Conservation (phyloP, 495 filamentous ascomycete species). For the Tetracladium setigerum region DNA sequence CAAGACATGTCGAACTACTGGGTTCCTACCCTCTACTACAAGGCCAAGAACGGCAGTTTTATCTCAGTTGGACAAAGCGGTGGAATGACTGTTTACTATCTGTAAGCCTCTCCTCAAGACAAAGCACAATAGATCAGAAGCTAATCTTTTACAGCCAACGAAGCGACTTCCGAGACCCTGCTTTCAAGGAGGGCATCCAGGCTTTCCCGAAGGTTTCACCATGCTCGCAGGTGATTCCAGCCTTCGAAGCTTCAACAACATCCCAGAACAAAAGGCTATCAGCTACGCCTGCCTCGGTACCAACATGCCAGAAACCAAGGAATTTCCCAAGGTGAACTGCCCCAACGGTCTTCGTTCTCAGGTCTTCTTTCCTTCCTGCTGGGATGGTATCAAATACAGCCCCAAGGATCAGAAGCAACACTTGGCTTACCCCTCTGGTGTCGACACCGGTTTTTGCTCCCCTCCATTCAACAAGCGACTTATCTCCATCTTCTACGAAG, state of each 20-base stretch:
- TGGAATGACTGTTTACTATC: conserved; percentile 52
- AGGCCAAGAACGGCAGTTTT: conserved; percentile 54
- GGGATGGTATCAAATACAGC: conserved; percentile 68
- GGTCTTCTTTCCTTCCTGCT: conserved; percentile 84
- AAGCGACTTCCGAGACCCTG: conserved; percentile 1
- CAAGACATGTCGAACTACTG: conserved; percentile 45
- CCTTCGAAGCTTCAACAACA: conserved; percentile 32
- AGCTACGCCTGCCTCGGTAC: conserved; percentile 41
- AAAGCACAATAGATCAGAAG: neutral
- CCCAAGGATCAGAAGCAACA: conserved; percentile 43
- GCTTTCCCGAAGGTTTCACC: conserved; percentile 62
- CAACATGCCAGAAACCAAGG: conserved; percentile 36
- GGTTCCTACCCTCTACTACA: conserved; percentile 49
- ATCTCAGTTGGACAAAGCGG: conserved; percentile 53
- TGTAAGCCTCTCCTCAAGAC: conserved; percentile 28
- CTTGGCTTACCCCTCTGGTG: conserved; percentile 41
- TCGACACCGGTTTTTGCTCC: conserved; percentile 40
- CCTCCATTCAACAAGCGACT: conserved; percentile 46
- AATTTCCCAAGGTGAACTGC: conserved; percentile 48
- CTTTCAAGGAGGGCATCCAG: neutral
- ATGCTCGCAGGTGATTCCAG: conserved; percentile 62
- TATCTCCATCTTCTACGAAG: conserved; percentile 52
- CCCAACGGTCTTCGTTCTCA: conserved; percentile 60
- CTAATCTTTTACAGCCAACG: conserved; percentile 1
- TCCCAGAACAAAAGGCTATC: conserved; percentile 33